Percentiles rank a stretch among this genome's conserved stretches.
phyloP scores from a whole-genome alignment of 2,329 filamentous ascomycete genomes.

The Phialocephala subalpina region DNA sequence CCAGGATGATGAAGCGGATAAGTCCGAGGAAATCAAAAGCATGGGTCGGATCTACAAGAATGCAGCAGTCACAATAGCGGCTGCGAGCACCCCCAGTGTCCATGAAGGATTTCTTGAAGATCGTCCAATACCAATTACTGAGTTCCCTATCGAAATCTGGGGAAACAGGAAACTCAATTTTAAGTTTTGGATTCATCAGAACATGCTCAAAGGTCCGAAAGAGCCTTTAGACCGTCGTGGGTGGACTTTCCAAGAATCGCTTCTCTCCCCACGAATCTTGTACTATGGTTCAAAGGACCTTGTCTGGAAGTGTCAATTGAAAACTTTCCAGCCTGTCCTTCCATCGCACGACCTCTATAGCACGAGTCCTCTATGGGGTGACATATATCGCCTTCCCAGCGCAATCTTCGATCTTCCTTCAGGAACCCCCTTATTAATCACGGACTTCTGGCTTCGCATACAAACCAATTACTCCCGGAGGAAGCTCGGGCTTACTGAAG shows the following conservation, averaged over 20 bases:
- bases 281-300: slow-evolving; percentile 6
- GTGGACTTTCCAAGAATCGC: slow-evolving; percentile 15
- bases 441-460: slow-evolving; percentile 6
- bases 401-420: slow-evolving; percentile 7
- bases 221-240: slow-evolving; percentile 7
- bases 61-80: slow-evolving; percentile 7
- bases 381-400: slow-evolving; percentile 1
- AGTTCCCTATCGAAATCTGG: slow-evolving; percentile 1
- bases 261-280: slow-evolving; percentile 13
- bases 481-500: not conserved
- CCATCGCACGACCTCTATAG: slow-evolving; percentile 6
- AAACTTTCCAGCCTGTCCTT: slow-evolving; percentile 2
- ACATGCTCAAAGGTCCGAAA: not conserved
- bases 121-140: too few species aligned
- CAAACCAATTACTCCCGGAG: slow-evolving; percentile 3
- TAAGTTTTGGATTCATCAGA: slow-evolving; percentile 5
- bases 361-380: slow-evolving; percentile 3
- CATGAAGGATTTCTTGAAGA: slow-evolving; percentile 1
- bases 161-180: not conserved
- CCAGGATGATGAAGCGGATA: slow-evolving; percentile 16
- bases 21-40: not conserved
- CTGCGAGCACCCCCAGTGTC: not conserved
- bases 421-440: not conserved
- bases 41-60: slow-evolving; percentile 12
- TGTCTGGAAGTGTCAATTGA: slow-evolving; percentile 9